Base-by-base conservation (phyloP, 129 eudicot genomes). In the Flaveria trinervia region DNA sequence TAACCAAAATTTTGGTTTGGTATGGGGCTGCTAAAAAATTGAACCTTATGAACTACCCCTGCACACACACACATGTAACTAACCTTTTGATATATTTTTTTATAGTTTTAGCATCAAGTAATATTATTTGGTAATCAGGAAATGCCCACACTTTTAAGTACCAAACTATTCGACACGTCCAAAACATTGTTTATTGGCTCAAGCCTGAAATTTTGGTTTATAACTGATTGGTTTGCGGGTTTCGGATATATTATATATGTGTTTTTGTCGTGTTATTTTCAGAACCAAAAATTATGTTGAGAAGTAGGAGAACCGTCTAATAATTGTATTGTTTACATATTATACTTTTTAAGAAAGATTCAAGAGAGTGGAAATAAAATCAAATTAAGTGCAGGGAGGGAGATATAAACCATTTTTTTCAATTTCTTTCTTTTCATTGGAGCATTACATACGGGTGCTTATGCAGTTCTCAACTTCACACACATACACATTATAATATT, bases 41-140 rank as follows among this genome's bases (percentile, higher is more conserved):
- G 66, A 20, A 56, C 66, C 41, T 3, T 60, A 25, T 60, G 26
- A 60, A 60, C 41, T 11, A 39, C 25, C 4, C 66, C 39, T 1
- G 41, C 5, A 60, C 4, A 23, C 3, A 11, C 22, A 20, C 5
- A 25, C 4, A 11, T 60, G 41, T 36, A 36, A 36, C 41, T 36
- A 7, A 33, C 39, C 7, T 33, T 33, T 33, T 33, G 39, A 33
- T 36, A 5, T 36, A 36, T 23, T 25, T 23, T 23, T 59, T 23
- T 22, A 60, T 60, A 60, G 17, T 12, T 60, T 60, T 60, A 60
- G 68, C 10, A 26, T 61, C 39, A 33, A 62, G 68, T 11, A 61
- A 3, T 13, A 26, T 54, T 17, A 5, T 54, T 17, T 54, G 25
- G 11, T 54, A 54, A 7, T 7, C 11, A 54, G 23, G 60, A 54